A percentile compares a stretch with the other conserved stretches of the same genome.
Evolutionary conservation across 1,284 basidiomycete genomes (phyloP).

Genomic region (Sutorius eximius): DNA sequence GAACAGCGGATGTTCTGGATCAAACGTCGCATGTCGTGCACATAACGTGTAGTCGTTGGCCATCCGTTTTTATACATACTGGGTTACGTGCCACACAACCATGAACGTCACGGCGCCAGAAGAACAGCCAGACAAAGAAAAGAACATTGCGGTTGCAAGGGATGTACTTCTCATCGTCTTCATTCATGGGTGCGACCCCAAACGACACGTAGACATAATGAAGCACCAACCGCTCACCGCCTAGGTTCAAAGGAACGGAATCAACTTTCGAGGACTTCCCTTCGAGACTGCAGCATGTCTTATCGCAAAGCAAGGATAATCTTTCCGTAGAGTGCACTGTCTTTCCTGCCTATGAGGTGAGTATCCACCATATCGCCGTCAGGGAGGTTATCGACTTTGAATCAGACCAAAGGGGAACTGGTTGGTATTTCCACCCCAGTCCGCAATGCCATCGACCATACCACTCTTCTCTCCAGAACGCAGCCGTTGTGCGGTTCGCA

Average conservation of each 20-base stretch:
- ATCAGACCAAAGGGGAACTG: constrained; percentile 81
- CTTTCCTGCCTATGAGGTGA: constrained; percentile 89
- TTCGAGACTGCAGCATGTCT: constrained; percentile 71
- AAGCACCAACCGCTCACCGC: constrained; percentile 6
- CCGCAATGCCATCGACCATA: constrained; percentile 3
- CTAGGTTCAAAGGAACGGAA: constrained; percentile 73
- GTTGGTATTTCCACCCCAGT: constrained; percentile 46
- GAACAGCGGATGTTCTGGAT: neutral
- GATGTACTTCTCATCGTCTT: constrained; percentile 60
- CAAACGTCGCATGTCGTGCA: neutral
- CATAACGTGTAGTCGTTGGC: neutral
- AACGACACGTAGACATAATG: neutral
- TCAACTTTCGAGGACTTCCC: constrained; percentile 79
- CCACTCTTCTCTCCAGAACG: constrained; percentile 48
- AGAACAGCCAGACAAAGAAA: constrained; percentile 11
- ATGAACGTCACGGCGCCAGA: constrained; percentile 16
- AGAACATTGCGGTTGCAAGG: constrained; percentile 18
- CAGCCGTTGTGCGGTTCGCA: constrained; percentile 79
- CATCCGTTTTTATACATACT: constrained; percentile 18
- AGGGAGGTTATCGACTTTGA: constrained; percentile 14
- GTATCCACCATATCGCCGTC: constrained; percentile 8
- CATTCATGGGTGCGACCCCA: constrained; percentile 59
- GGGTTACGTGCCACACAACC: constrained; percentile 1
- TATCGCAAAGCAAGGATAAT: constrained; percentile 56
- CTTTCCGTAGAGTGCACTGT: constrained; percentile 70